These are phyloP conservation scores for Ambrosiella xylebori DNA, from an alignment of 2,329 filamentous ascomycete genomes.

Conservation along the genomic window DNA sequence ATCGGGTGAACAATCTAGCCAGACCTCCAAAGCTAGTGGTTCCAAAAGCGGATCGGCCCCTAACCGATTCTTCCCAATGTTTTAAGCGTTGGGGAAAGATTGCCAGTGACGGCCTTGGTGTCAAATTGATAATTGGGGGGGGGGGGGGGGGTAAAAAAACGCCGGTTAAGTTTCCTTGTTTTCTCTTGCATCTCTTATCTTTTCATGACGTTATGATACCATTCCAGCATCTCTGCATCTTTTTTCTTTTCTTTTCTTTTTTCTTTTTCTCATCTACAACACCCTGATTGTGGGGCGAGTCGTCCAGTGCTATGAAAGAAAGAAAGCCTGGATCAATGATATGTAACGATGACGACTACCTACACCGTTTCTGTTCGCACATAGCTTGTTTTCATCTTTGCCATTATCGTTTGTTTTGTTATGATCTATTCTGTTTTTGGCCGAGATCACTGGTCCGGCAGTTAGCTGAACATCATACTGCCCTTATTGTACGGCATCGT, in stretches of 20 bases:
- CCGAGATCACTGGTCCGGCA: not conserved
- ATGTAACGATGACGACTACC: conserved; percentile 6
- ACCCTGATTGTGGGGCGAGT: conserved; percentile 3
- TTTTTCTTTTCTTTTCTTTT: conserved; percentile 9
- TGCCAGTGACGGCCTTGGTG: not conserved
- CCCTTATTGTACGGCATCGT: not conserved
- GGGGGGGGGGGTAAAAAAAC: not conserved
- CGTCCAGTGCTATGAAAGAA: not conserved
- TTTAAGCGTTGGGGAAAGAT: not conserved
- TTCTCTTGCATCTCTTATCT: conserved; percentile 19
- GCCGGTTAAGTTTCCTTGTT: not conserved
- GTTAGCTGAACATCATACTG: not conserved
- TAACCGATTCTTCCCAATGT: conserved; percentile 9
- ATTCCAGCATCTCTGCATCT: conserved; percentile 7
- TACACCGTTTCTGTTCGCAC: conserved; percentile 1
- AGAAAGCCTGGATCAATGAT: conserved; percentile 2
- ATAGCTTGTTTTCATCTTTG: conserved; percentile 4
- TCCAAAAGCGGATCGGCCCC: conserved; percentile 18
- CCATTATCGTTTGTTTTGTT: not conserved
- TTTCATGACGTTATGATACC: conserved; percentile 17
- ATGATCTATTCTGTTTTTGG: not conserved
- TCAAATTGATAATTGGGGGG: not conserved
- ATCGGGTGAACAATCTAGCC: conserved; percentile 19
- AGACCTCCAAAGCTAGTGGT: conserved; percentile 15
- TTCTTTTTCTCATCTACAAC: conserved; percentile 9